phyloP scores from a whole-genome alignment of 148 eudicot species.

The Chenopodium suecicum region DNA sequence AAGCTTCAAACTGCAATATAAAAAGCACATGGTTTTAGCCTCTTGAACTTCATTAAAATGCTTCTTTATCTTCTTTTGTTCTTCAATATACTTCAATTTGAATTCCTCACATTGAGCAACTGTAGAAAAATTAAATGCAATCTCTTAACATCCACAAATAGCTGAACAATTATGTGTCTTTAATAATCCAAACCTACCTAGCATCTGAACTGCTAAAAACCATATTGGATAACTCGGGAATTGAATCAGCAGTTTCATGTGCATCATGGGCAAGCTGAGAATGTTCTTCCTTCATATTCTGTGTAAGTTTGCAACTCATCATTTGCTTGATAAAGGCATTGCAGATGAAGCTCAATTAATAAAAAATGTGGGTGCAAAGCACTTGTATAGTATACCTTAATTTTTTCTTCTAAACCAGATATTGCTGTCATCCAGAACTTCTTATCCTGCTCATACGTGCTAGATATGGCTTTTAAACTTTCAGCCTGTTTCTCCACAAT shows the following conservation, averaged over 20 bases:
- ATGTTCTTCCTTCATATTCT: constrained; percentile 82
- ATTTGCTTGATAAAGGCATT: background rate
- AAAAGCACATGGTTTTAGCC: constrained; percentile 63
- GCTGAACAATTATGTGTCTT: background rate
- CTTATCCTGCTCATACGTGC: constrained; percentile 67
- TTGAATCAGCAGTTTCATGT: constrained; percentile 78
- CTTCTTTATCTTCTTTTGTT: constrained; percentile 85
- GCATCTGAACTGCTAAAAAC: constrained; percentile 73
- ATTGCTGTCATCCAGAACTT: constrained; percentile 64
- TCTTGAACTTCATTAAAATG: constrained; percentile 80
- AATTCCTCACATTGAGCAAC: constrained; percentile 91
- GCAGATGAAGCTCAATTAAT: constrained; percentile 1
- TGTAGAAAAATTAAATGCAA: constrained; percentile 28
- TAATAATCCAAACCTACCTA: constrained; percentile 53
- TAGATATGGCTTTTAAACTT: constrained; percentile 50
- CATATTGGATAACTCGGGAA: constrained; percentile 83
- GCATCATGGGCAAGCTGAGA: constrained; percentile 69
- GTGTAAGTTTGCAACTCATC: constrained; percentile 18
- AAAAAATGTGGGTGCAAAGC: background rate
- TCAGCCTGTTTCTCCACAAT: constrained; percentile 71
- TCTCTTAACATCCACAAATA: background rate
- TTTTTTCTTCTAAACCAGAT: constrained; percentile 49
- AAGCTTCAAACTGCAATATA: background rate
- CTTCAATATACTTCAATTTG: constrained; percentile 83
- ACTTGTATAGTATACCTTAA: constrained; percentile 48